phyloP scores from a whole-genome alignment of 2,329 filamentous ascomycete species.

The Apiospora aurea region DNA sequence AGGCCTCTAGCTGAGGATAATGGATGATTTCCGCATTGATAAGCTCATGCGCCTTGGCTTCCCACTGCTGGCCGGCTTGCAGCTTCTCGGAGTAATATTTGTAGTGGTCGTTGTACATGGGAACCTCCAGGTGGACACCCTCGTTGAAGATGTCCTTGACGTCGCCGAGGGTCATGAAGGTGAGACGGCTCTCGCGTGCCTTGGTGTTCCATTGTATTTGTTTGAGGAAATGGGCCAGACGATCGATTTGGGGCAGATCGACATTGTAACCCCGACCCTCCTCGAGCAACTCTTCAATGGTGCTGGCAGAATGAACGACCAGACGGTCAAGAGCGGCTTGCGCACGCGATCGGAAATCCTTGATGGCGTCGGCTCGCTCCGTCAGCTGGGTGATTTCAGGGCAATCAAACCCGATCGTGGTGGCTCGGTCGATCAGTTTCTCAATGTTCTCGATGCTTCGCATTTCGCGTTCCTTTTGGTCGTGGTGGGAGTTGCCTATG shows the following conservation, averaged over 20 bases:
- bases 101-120: constrained; percentile 81
- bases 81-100: constrained; percentile 78
- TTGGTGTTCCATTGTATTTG: constrained; percentile 90
- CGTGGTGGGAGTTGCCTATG: constrained; percentile 60
- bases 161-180: constrained; percentile 76
- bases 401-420: constrained; percentile 90
- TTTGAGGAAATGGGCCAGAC: constrained; percentile 79
- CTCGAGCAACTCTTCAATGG: constrained; percentile 92
- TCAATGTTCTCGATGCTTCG: constrained; percentile 90
- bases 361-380: constrained; percentile 85
- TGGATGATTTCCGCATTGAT: constrained; percentile 92
- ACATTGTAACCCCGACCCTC: constrained; percentile 89
- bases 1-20: constrained; percentile 91
- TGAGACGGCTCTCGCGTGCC: constrained; percentile 68
- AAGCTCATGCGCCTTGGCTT: constrained; percentile 89
- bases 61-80: constrained; percentile 83
- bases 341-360: constrained; percentile 82
- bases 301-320: constrained; percentile 67
- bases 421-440: constrained; percentile 82
- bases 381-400: constrained; percentile 86
- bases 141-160: constrained; percentile 81
- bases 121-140: constrained; percentile 78
- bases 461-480: constrained; percentile 86
- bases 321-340: constrained; percentile 73
- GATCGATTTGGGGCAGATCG: constrained; percentile 87